phyloP scores from a whole-genome alignment of 257 asterid genomes.

The Nicotiana paniculata region DNA sequence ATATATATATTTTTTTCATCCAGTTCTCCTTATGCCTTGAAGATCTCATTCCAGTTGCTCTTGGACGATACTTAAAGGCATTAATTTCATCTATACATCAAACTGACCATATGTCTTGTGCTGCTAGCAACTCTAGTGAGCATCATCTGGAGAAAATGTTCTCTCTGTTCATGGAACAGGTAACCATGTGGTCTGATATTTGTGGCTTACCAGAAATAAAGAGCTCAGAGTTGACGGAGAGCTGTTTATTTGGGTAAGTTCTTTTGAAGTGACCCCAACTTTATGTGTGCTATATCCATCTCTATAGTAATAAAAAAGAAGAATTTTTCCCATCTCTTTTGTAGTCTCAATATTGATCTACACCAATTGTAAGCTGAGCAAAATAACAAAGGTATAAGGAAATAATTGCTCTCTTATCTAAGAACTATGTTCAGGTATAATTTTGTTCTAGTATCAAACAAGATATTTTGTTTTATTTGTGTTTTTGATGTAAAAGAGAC shows the following conservation, averaged over 20 bases:
- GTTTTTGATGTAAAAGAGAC: not conserved
- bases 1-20: constrained; percentile 11
- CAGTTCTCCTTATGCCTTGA: constrained; percentile 97
- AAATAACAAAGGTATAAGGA: not conserved
- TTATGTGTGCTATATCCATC: not conserved
- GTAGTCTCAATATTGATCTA: not conserved
- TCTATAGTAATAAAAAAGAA: not conserved
- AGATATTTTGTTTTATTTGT: not conserved
- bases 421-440: not conserved
- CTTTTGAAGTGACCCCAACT: not conserved
- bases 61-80: constrained; percentile 82
- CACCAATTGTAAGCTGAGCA: not conserved
- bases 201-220: constrained; percentile 77
- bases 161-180: constrained; percentile 81
- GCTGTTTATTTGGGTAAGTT: constrained; percentile 64
- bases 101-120: constrained; percentile 31
- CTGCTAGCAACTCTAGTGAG: constrained; percentile 39
- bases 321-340: not conserved
- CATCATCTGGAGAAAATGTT: constrained; percentile 80
- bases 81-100: constrained; percentile 44
- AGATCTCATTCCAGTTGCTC: constrained; percentile 87
- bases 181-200: constrained; percentile 81
- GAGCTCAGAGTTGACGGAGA: constrained; percentile 71
- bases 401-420: not conserved
- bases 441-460: not conserved